phyloP scores from a whole-genome alignment of 345 rosid species.

The Streptanthus diversifolius region DNA sequence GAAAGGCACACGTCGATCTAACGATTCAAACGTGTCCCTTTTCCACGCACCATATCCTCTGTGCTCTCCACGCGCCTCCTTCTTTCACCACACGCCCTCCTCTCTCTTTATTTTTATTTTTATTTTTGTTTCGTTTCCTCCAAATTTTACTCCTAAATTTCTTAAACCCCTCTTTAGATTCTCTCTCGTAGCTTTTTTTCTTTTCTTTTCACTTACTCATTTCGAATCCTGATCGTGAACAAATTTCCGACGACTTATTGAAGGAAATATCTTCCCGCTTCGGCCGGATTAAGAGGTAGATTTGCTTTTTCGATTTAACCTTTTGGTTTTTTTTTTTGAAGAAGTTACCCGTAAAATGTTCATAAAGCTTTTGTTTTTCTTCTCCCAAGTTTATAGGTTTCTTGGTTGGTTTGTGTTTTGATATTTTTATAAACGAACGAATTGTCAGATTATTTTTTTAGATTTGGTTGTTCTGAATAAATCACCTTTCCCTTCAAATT shows the following conservation, averaged over 20 bases:
- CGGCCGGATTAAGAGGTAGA: neutral
- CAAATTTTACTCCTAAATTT: neutral
- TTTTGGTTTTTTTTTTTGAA: neutral
- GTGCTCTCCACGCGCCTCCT: constrained; percentile 56
- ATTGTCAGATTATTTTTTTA: neutral
- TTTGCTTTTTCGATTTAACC: neutral
- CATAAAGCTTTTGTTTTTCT: neutral
- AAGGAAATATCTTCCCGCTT: neutral
- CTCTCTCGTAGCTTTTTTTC: neutral
- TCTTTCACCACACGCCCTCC: constrained; percentile 34
- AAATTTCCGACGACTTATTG: neutral
- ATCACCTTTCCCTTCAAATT: neutral
- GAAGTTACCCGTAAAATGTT: neutral
- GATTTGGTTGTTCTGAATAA: neutral
- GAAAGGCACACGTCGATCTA: constrained; percentile 39
- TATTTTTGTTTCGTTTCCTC: neutral
- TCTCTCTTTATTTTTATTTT: neutral
- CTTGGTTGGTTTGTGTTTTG: neutral
- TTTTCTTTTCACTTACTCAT: neutral
- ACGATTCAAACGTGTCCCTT: constrained; percentile 34
- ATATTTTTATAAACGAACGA: neutral
- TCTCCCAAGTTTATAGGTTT: neutral
- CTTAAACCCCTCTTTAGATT: neutral
- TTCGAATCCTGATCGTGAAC: neutral
- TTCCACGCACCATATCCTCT: constrained; percentile 28